A percentile compares a stretch with the other conserved stretches of the same genome.
phyloP scores from a whole-genome alignment of 2,329 filamentous ascomycete genomes.

The Aspergillus alliaceus region DNA sequence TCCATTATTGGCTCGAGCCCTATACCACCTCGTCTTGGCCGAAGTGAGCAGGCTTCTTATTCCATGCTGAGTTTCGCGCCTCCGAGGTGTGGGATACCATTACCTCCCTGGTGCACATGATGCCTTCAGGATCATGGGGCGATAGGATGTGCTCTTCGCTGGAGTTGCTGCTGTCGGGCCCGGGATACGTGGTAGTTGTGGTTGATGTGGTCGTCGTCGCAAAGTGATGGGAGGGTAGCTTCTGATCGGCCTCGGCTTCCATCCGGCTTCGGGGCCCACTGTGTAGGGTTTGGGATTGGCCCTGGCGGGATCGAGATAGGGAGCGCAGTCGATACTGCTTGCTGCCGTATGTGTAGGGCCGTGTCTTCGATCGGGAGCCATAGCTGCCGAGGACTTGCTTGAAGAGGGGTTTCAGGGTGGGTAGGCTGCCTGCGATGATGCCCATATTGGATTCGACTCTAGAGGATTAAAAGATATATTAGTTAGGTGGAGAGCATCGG shows the following conservation, averaged over 20 bases:
- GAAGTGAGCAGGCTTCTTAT: not conserved
- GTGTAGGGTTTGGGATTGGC: not conserved
- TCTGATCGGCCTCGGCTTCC: not conserved
- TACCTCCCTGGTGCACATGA: slow-evolving; percentile 14
- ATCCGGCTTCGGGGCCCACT: not conserved
- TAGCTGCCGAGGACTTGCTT: slow-evolving; percentile 24
- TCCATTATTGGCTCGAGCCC: not conserved
- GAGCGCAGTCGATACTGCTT: slow-evolving; percentile 15
- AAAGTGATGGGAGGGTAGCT: not conserved
- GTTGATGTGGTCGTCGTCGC: not conserved
- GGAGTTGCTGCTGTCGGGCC: slow-evolving; percentile 6
- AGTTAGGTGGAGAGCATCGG: not conserved
- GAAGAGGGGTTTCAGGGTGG: slow-evolving; percentile 33
- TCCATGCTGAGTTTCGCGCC: not conserved
- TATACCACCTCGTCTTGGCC: not conserved
- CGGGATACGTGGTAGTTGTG: not conserved
- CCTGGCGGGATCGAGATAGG: slow-evolving; percentile 4
- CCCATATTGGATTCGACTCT: slow-evolving; percentile 31
- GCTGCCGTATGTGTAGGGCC: slow-evolving; percentile 10
- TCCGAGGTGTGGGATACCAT: slow-evolving; percentile 1
- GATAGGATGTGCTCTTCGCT: slow-evolving; percentile 15
- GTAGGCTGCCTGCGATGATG: slow-evolving; percentile 33
- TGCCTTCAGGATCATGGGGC: not conserved
- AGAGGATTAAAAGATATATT: not conserved
- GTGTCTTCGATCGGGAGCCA: slow-evolving; percentile 15